Evolutionary conservation across 352 stramenopile genomes (phyloP), one percentile per base, ranked within the genome.

Genomic region (Phytophthora tentaculata): DNA sequence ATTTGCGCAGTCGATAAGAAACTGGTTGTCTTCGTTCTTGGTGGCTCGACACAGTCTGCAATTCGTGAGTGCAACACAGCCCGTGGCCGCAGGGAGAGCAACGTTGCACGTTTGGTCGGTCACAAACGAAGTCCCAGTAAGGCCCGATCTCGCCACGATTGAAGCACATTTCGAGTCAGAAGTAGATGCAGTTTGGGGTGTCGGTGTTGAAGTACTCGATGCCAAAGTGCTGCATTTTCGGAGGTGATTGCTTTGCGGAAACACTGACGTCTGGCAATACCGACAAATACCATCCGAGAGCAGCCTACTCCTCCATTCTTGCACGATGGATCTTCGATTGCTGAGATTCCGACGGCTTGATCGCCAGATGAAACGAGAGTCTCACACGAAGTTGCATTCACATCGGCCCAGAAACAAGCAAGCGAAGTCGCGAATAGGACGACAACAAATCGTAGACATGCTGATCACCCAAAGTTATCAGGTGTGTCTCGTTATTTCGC

Each of bases 1-100:
- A 4, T 23, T n/a, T 39, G 12, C 23, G 5, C 64, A 73, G 24
- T 55, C 68, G 2, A 43, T 35, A 23, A 90, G 59, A 51, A 71
- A 79, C 63, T 81, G 69, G 50, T 88, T 91, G 32, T 23, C 32
- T 54, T 84, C 67, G 54, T 74, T 89, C 74, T 88, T 91, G 23
- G 5, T n/a, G 0, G 59, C 60, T 51, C 74, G 73, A 57, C 83
- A 91, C 3, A 91, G 56, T 56, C 71, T 74, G 52, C 83, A 91
- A 14, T 23, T 64, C 19, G 80, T 80, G 5, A 63, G 45, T 16
- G 62, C 56, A 24, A 74, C 57, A 48, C 81, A 90, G 9, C 82
- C 81, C 4, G 64, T 32, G 2, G 71, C 23, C 6, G 14, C 50
- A 7, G 63, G 65, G 0, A 49, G 62, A 3, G 47, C 32, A 2